Base-by-base conservation (phyloP, 352 stramenopile species). In the Stramenopiles sp. region DNA sequence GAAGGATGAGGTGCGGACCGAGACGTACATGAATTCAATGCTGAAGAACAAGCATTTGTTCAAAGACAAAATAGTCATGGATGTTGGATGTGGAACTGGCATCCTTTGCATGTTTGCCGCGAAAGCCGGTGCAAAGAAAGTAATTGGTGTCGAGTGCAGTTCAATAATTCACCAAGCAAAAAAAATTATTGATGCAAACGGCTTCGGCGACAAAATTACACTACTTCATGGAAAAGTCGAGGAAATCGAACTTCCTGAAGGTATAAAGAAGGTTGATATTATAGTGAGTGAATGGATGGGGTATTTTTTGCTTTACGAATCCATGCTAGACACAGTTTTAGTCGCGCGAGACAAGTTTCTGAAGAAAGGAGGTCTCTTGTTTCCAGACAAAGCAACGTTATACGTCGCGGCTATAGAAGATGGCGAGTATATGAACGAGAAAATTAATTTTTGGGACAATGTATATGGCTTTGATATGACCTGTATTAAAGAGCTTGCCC, bases 391-490 rank as follows among this genome's bases (percentile, higher is more conserved):
- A 84, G 92, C 93, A 7, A 93, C 94, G 75, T 91, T 99, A 76
- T 97, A 97, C 84, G 83, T 99, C n/a, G 88, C 88, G 33, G 96
- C 89, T 0, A 95, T 98, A 75, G 95, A 99, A 86, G 95, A 99
- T 87, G 94, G 90, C 82, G 90, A 97, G 81, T 97, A 97, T 89
- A 95, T 93, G 84, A 84, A 91, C 0, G 90, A 95, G 83, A 97
- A 97, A 85, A 91, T 97, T 67, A 89, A 96, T 82, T 97, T 88
- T 91, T 99, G 96, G 96, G 90, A 98, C 78, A 93, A 98, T 85
- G 96, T 99, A 0, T 99, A 99, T 88, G 96, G 96, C 80, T 99
- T 99, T 84, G 94, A 99, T 86, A 99, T 99, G 95, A 97, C 91
- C 86, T 94, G 89, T 82, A 98, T 99, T 85, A 96, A 97, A 85